Conservation (phyloP, 1,284 basidiomycete genomes). For the Melampsora americana region DNA sequence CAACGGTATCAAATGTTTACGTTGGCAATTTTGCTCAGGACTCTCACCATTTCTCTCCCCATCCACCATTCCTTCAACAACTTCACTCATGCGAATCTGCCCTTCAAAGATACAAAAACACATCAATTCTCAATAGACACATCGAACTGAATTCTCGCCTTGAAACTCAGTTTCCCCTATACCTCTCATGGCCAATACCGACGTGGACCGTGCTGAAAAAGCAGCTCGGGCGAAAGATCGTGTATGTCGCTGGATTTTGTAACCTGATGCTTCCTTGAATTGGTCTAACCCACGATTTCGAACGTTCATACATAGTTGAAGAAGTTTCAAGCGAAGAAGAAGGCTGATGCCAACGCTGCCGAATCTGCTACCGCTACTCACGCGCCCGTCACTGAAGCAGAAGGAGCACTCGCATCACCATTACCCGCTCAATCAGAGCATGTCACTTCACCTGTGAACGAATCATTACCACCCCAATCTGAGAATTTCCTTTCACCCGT, state of each 20-base stretch:
- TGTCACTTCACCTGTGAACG: no score
- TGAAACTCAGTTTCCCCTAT: background rate
- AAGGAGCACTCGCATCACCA: background rate
- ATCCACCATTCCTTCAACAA: no score
- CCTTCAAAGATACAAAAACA: no score
- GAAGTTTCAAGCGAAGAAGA: slow-evolving; percentile 44
- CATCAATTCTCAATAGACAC: no score
- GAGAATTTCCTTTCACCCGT: background rate
- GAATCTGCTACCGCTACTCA: background rate
- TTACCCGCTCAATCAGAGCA: background rate
- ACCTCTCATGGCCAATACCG: slow-evolving; percentile 27
- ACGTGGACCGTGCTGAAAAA: slow-evolving; percentile 34
- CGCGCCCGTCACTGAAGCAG: background rate
- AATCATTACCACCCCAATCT: no score
- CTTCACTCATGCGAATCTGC: no score
- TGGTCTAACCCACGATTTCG: background rate
- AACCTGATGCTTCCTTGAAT: slow-evolving; percentile 4
- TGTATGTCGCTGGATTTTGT: slow-evolving; percentile 5
- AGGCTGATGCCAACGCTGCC: slow-evolving; percentile 3
- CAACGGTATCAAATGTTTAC: no score
- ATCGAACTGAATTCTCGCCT: no score
- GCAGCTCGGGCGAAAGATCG: slow-evolving; percentile 38
- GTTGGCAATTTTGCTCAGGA: no score
- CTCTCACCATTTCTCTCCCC: no score
- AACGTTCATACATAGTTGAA: slow-evolving; percentile 20